Evolutionary conservation across 2,329 filamentous ascomycete genomes (phyloP).

Genomic region (Stagonosporopsis rhizophila): DNA sequence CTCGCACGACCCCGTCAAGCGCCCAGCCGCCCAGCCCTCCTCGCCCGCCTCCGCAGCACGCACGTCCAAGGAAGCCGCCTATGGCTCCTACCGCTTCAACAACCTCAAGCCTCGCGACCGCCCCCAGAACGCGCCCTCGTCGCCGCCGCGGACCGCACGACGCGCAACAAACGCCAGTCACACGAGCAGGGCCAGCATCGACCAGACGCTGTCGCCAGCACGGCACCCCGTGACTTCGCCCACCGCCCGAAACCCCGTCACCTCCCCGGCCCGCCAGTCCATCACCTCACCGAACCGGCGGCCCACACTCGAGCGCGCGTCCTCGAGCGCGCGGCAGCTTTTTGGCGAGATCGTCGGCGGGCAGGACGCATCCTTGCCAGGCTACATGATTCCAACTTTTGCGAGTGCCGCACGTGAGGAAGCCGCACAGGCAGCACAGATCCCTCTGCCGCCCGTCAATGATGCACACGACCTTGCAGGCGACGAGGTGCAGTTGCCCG

Average conservation of each 20-base stretch:
- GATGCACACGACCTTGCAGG: conserved; percentile 15
- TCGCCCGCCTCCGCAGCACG: conserved; percentile 39
- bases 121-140: conserved; percentile 44
- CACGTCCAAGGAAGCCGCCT: conserved; percentile 39
- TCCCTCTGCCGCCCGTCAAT: conserved; percentile 15
- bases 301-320: conserved; percentile 25
- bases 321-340: conserved; percentile 36
- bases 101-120: conserved; percentile 46
- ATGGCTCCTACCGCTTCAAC: conserved; percentile 46
- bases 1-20: conserved; percentile 22
- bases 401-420: conserved; percentile 25
- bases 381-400: conserved; percentile 43
- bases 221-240: conserved; percentile 22
- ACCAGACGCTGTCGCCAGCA: conserved; percentile 33
- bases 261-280: conserved; percentile 28
- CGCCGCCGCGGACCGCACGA: conserved; percentile 36
- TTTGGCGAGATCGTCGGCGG: conserved; percentile 48
- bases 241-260: conserved; percentile 17
- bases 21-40: conserved; percentile 28
- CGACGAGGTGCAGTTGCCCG: conserved; percentile 22
- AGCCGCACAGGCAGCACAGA: conserved; percentile 16
- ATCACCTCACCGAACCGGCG: conserved; percentile 32
- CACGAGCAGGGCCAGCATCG: conserved; percentile 32
- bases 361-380: conserved; percentile 39
- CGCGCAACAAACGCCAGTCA: conserved; percentile 32